A percentile compares a stretch with the other conserved stretches of the same genome.
Conservation (phyloP, 2,329 filamentous ascomycete genomes). For the Penicillium sp. region DNA sequence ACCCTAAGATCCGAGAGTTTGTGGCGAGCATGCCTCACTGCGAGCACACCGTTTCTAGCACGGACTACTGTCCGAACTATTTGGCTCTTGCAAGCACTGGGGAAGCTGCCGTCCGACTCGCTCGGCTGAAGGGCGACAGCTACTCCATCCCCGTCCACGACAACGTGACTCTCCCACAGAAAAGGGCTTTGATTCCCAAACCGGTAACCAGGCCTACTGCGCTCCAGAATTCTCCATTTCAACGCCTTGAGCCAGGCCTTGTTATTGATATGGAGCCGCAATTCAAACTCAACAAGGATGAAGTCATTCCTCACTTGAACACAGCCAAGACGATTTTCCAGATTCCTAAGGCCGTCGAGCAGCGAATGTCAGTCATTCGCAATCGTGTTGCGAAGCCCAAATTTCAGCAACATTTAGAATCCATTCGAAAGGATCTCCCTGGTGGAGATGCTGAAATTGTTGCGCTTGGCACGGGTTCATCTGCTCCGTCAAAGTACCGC, state of each 20-base stretch:
- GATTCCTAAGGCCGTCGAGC: constrained; percentile 32
- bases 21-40: constrained; percentile 61
- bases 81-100: constrained; percentile 68
- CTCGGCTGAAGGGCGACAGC: constrained; percentile 68
- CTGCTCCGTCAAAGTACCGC: constrained; percentile 85
- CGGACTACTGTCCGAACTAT: constrained; percentile 73
- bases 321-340: constrained; percentile 17
- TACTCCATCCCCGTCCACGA: constrained; percentile 70
- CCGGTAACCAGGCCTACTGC: constrained; percentile 13
- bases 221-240: constrained; percentile 24
- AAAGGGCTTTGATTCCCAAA: constrained; percentile 22
- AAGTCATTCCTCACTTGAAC: constrained; percentile 31
- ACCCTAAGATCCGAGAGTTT: constrained; percentile 66
- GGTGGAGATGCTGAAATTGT: constrained; percentile 77
- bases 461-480: constrained; percentile 86
- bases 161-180: constrained; percentile 52
- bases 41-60: constrained; percentile 75
- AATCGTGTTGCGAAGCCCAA: constrained; percentile 27
- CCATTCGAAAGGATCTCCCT: constrained; percentile 64
- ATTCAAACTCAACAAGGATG: constrained; percentile 37
- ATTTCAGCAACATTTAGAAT: constrained; percentile 37
- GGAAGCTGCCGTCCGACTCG: constrained; percentile 65
- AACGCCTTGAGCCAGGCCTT: constrained; percentile 43
- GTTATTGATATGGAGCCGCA: constrained; percentile 48
- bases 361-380: constrained; percentile 30